phyloP scores from a whole-genome alignment of 176 grass and related monocot genomes.

The Leersia perrieri region DNA sequence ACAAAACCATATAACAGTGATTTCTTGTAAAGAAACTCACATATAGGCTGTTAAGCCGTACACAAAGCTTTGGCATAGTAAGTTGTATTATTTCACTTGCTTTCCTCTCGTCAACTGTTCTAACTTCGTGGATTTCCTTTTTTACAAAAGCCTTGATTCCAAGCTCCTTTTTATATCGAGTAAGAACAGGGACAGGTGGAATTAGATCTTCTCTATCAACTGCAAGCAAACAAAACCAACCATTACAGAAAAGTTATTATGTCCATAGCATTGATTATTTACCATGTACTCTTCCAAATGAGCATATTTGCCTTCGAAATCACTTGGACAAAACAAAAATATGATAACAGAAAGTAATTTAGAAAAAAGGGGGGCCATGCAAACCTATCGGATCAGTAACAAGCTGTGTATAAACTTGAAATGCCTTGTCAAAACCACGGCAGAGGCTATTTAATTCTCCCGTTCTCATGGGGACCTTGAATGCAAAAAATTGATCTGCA shows the following conservation, averaged over 20 bases:
- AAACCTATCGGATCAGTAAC: constrained; percentile 77
- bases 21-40: constrained; percentile 60
- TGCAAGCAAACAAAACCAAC: constrained; percentile 37
- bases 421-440: constrained; percentile 88
- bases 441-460: constrained; percentile 76
- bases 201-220: constrained; percentile 88
- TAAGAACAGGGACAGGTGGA: constrained; percentile 90
- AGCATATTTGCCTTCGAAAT: constrained; percentile 19
- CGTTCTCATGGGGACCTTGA: constrained; percentile 86
- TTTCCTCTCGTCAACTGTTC: constrained; percentile 73
- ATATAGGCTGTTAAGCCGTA: constrained; percentile 93
- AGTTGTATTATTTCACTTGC: constrained; percentile 78
- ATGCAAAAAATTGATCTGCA: constrained; percentile 91
- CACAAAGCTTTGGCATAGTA: constrained; percentile 76
- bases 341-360: constrained; percentile 18
- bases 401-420: constrained; percentile 85
- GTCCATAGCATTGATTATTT: constrained; percentile 12
- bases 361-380: constrained; percentile 26
- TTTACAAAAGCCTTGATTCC: constrained; percentile 91
- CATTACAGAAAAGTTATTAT: constrained; percentile 23
- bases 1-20: background rate
- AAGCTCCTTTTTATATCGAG: constrained; percentile 91
- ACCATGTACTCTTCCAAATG: background rate
- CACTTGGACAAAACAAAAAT: constrained; percentile 13
- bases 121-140: constrained; percentile 72